Base-by-base conservation (phyloP, 495 filamentous ascomycete species). In the Hypoxylon fragiforme region DNA sequence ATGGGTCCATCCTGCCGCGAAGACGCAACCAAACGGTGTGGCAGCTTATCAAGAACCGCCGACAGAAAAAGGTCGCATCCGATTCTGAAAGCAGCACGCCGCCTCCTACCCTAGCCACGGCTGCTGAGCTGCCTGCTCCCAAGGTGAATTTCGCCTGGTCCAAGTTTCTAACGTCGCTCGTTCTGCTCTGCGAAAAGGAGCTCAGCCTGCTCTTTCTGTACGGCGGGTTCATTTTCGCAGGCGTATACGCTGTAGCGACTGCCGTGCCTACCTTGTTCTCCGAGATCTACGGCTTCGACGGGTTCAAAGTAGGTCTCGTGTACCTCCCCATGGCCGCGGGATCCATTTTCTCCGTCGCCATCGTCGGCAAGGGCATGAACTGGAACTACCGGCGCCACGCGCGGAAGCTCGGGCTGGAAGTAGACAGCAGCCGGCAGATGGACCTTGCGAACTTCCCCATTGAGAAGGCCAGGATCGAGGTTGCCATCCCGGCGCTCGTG, bases 371-470 rank as follows among this genome's bases (percentile, higher is more conserved):
- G 59, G 52, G 80, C 26, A 57, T 83, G 35, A 79, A 84, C 62
- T 72, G 70, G 50, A 81, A 82, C 53, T 85, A 79, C 61, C 63
- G 69, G 2, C 71, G 70, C 11, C 70, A 68, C 22, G 73, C 80
- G 3, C 59, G 65, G 7, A 54, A 69, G 4, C 59, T 77, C 3
- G 69, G 75, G 2, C 56, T 81, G 12, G 68, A 72, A 0, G 63
- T 81, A 6, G 64, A 75, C 14, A 71, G 73, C 12, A 76, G 77
- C 22, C 73, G 72, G 0, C 71, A 76, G 18, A 73, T 76, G 36
- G 79, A 84, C 40, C 60, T 86, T n/a, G 54, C 66, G 1, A 63
- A 77, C 15, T 87, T 87, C 44, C 85, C 85, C 3, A 81, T 89
- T 37, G 83, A 86, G 53, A 69, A 74, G 28, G 84, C 85, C 1